Conservation (phyloP, 2,329 filamentous ascomycete species). For the Drechslerella dactyloides region DNA sequence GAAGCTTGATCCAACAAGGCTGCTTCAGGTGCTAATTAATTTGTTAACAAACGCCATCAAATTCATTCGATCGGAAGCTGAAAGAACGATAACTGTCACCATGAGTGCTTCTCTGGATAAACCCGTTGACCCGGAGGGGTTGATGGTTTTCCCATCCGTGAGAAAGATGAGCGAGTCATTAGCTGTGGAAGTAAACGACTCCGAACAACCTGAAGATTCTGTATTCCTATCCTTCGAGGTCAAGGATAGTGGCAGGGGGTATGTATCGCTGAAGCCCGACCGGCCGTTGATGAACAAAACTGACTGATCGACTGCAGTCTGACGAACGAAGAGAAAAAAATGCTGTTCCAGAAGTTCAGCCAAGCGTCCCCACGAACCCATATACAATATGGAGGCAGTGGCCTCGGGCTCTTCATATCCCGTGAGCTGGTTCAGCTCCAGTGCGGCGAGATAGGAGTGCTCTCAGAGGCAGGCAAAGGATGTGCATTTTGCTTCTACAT, state of each 20-base stretch:
- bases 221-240: slow-evolving; percentile 75
- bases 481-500: slow-evolving; percentile 80
- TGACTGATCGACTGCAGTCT: slow-evolving; percentile 50
- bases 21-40: slow-evolving; percentile 41
- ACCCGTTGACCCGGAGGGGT: slow-evolving; percentile 21
- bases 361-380: slow-evolving; percentile 63
- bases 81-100: slow-evolving; percentile 27
- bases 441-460: slow-evolving; percentile 77
- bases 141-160: slow-evolving; percentile 35
- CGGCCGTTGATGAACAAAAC: slow-evolving; percentile 23
- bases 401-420: slow-evolving; percentile 76
- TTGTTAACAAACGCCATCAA: slow-evolving; percentile 67
- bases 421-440: slow-evolving; percentile 76
- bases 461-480: slow-evolving; percentile 70
- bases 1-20: slow-evolving; percentile 27
- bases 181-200: slow-evolving; percentile 46
- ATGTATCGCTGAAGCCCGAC: slow-evolving; percentile 8
- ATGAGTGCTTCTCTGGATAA: slow-evolving; percentile 23
- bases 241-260: slow-evolving; percentile 75
- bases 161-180: slow-evolving; percentile 56
- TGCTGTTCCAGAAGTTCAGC: slow-evolving; percentile 53
- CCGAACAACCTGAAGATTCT: slow-evolving; percentile 60
- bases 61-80: slow-evolving; percentile 65
- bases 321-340: slow-evolving; percentile 50
- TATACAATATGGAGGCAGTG: slow-evolving; percentile 74